A percentile compares a stretch with the other conserved stretches of the same genome.
Conservation (phyloP, 129 eudicot genomes). For the Gnaphalium uliginosum region DNA sequence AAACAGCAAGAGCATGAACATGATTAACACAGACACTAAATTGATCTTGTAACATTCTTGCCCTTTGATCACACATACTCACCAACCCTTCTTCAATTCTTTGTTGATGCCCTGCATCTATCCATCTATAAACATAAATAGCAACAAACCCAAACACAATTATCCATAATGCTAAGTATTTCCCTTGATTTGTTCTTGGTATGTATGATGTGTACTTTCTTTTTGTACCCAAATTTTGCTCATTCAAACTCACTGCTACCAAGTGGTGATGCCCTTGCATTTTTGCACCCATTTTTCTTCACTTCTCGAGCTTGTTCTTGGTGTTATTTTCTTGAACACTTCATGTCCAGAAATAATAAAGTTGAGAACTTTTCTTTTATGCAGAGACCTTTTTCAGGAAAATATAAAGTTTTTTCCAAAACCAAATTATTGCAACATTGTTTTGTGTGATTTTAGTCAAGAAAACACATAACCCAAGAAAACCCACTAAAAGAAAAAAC, state of each 20-base stretch:
- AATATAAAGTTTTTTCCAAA: conserved; percentile 37
- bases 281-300: conserved; percentile 39
- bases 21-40: conserved; percentile 82
- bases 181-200: conserved; percentile 39
- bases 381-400: conserved; percentile 47
- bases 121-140: conserved; percentile 30
- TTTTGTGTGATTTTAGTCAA: conserved; percentile 47
- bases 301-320: conserved; percentile 11
- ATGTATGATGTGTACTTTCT: conserved; percentile 40
- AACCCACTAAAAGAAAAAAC: neutral
- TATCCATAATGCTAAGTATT: conserved; percentile 43
- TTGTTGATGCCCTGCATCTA: conserved; percentile 56
- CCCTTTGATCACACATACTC: conserved; percentile 88
- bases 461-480: conserved; percentile 9
- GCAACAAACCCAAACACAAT: conserved; percentile 34
- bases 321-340: conserved; percentile 12
- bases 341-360: conserved; percentile 23
- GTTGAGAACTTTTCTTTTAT: conserved; percentile 23
- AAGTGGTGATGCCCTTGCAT: conserved; percentile 53
- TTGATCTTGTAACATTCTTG: conserved; percentile 88
- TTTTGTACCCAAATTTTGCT: conserved; percentile 46
- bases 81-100: conserved; percentile 66
- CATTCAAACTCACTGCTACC: conserved; percentile 66
- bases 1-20: conserved; percentile 83
- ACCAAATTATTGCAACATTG: conserved; percentile 52